Percentiles rank a stretch among this genome's conserved stretches.
These are phyloP conservation scores for Cucurbitaria berberidis DNA, from an alignment of 2,329 filamentous ascomycete species.

Conservation along the genomic window DNA sequence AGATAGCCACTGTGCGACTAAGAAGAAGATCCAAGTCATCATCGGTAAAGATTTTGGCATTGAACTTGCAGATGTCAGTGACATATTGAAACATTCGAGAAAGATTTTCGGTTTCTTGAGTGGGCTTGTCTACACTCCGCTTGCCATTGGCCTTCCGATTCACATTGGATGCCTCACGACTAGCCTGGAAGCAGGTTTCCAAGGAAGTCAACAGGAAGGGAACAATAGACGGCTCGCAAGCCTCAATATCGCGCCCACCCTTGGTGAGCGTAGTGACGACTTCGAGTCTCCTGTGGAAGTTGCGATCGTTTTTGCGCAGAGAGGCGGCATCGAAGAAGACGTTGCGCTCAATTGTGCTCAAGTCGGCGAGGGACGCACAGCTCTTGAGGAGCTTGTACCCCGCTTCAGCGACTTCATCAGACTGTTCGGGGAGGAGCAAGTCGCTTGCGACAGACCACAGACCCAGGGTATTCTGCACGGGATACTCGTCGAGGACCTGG, in stretches of 20 bases:
- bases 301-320: conserved; percentile 32
- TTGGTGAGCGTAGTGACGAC: conserved; percentile 46
- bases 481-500: conserved; percentile 43
- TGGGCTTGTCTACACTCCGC: conserved; percentile 25
- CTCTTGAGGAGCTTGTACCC: conserved; percentile 45
- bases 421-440: conserved; percentile 43
- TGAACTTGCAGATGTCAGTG: conserved; percentile 75
- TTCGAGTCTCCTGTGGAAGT: conserved; percentile 44
- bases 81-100: conserved; percentile 69
- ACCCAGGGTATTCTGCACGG: conserved; percentile 44
- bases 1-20: conserved; percentile 68
- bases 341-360: conserved; percentile 46
- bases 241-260: conserved; percentile 47
- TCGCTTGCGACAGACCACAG: conserved; percentile 49
- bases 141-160: conserved; percentile 35
- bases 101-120: conserved; percentile 50
- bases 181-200: conserved; percentile 41
- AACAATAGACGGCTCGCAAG: conserved; percentile 44
- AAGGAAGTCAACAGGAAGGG: conserved; percentile 44
- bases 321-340: conserved; percentile 48
- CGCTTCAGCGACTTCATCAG: conserved; percentile 40
- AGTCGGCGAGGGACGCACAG: conserved; percentile 41
- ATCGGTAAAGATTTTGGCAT: conserved; percentile 71
- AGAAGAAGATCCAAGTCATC: conserved; percentile 67
- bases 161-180: conserved; percentile 32